Evolutionary conservation across 139 green algal genomes (phyloP).

Genomic region (Chlamydomonas schloesseri): DNA sequence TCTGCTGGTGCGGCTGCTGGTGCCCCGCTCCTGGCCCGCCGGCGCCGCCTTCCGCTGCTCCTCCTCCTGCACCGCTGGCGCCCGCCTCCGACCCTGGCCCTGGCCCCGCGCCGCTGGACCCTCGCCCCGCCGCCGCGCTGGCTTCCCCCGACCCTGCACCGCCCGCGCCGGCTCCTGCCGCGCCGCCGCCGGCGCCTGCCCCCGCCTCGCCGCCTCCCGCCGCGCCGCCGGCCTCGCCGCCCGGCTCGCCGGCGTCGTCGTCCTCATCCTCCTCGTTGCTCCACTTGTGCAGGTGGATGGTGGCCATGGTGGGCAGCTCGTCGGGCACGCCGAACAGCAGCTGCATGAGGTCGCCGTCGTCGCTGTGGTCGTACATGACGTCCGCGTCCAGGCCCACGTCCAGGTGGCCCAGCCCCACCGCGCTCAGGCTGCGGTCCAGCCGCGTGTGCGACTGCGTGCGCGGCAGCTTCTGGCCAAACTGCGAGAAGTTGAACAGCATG

Average conservation of each 20-base stretch:
- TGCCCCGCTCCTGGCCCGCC: too few species aligned
- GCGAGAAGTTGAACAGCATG: conserved; percentile 67
- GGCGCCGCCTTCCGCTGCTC: too few species aligned
- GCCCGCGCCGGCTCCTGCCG: too few species aligned
- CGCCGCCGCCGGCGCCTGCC: neutral
- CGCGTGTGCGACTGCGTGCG: conserved; percentile 15
- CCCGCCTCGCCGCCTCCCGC: neutral
- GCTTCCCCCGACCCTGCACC: neutral
- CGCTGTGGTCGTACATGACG: conserved; percentile 52
- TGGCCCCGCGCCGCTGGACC: too few species aligned
- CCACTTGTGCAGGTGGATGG: conserved; percentile 63
- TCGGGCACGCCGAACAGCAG: conserved; percentile 69
- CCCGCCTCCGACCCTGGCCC: too few species aligned
- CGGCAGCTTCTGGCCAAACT: conserved; percentile 63
- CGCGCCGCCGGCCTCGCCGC: neutral
- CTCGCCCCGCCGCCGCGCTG: too few species aligned
- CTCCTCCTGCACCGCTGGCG: too few species aligned
- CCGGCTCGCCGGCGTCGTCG: neutral
- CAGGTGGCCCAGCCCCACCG: neutral
- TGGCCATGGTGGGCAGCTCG: conserved; percentile 65
- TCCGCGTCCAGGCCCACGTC: conserved; percentile 24
- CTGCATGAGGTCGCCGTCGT: conserved; percentile 68
- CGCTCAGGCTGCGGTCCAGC: conserved; percentile 18
- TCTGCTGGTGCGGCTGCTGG: neutral
- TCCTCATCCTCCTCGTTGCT: conserved; percentile 29